Evolutionary conservation across 805 yeast genomes (phyloP).

Genomic region (Candida ulmi): DNA sequence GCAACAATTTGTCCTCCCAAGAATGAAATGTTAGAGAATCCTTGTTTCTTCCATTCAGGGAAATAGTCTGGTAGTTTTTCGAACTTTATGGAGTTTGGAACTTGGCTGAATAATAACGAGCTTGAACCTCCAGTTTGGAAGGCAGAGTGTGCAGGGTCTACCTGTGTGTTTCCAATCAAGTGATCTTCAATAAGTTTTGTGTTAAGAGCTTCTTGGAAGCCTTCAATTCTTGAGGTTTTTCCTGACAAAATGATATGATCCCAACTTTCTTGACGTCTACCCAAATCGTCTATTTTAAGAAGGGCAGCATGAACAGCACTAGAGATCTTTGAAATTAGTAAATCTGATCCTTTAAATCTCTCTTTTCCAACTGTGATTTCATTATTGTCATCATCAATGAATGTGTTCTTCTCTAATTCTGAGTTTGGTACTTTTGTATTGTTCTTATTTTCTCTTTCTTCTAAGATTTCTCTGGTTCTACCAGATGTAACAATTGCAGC

Average conservation of each 20-base stretch:
- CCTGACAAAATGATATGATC: slow-evolving; percentile 80
- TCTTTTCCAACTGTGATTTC: slow-evolving; percentile 77
- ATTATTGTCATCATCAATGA: slow-evolving; percentile 54
- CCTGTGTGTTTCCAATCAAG: slow-evolving; percentile 34
- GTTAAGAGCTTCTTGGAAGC: slow-evolving; percentile 67
- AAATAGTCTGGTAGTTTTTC: slow-evolving; percentile 85
- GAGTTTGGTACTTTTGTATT: slow-evolving; percentile 44
- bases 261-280: slow-evolving; percentile 75
- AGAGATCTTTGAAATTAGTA: slow-evolving; percentile 51
- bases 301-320: slow-evolving; percentile 48
- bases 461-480: slow-evolving; percentile 64
- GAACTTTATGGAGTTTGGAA: slow-evolving; percentile 67
- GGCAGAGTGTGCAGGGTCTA: slow-evolving; percentile 23
- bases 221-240: slow-evolving; percentile 66
- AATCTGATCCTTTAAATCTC: slow-evolving; percentile 75
- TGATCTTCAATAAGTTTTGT: slow-evolving; percentile 52
- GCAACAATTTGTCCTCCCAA: slow-evolving; percentile 86
- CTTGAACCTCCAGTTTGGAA: slow-evolving; percentile 21
- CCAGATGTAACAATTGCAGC: slow-evolving; percentile 84
- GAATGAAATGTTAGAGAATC: slow-evolving; percentile 72
- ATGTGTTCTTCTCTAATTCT: slow-evolving; percentile 68
- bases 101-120: slow-evolving; percentile 46
- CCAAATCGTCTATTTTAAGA: slow-evolving; percentile 55
- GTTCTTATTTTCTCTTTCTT: slow-evolving; percentile 50
- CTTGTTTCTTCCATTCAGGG: slow-evolving; percentile 85